Conservation (phyloP, 1,139 yeast species). For the Groenewaldozyma auringiensis region DNA sequence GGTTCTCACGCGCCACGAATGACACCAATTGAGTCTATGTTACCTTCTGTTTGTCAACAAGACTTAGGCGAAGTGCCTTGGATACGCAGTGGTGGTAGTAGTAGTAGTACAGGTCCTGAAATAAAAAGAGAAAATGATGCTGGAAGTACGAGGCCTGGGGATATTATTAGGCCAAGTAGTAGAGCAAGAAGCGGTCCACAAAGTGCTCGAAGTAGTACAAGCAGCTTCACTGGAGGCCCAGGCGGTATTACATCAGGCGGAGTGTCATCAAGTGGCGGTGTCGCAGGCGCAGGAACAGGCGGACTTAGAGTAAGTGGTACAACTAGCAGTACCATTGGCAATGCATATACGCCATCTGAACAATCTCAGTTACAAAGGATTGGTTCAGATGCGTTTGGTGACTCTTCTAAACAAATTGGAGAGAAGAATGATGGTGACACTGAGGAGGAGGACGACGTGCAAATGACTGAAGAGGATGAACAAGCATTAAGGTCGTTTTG, state of each 20-base stretch:
- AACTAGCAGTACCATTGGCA: neutral
- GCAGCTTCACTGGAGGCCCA: neutral
- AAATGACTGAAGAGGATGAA: slow-evolving; percentile 29
- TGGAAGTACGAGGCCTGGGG: neutral
- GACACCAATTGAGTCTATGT: too few relatives aligned
- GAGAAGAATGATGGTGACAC: slow-evolving; percentile 5
- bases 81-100: neutral
- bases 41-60: too few relatives aligned
- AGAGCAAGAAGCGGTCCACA: slow-evolving; percentile 18
- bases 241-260: neutral
- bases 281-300: too few relatives aligned
- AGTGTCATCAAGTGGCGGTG: too few relatives aligned
- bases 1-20: neutral
- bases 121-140: neutral
- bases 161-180: too few relatives aligned
- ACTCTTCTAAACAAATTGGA: too few relatives aligned
- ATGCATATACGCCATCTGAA: neutral
- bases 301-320: neutral
- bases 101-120: neutral
- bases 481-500: slow-evolving; percentile 27
- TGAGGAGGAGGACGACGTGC: slow-evolving; percentile 2
- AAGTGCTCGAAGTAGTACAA: neutral
- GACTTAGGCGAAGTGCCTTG: neutral
- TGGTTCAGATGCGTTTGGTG: slow-evolving; percentile 1
- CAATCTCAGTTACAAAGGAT: slow-evolving; percentile 1